Evolutionary conservation across 2,329 filamentous ascomycete species (phyloP), one percentile per base, ranked within the genome.

Genomic region (Aureobasidium sp.): DNA sequence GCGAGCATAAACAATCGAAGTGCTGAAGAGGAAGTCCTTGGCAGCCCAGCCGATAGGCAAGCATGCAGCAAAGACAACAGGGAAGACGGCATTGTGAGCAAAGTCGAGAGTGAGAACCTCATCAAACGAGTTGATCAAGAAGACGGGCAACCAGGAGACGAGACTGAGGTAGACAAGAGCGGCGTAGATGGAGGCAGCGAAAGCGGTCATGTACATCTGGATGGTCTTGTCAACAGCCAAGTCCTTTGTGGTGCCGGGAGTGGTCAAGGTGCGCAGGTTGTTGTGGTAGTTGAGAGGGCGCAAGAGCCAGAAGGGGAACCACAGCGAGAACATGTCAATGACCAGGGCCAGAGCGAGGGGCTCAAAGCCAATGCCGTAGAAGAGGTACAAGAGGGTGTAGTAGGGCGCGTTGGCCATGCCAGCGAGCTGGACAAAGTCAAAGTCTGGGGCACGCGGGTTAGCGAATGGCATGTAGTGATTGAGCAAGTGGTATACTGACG

Each of bases 81-180:
- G 49, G 6, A 75, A 83, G 1, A 82, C 83, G 11, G 87, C 83
- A 27, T 81, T 77, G 71, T 93, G 85, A 3, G 86, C 88, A 13
- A 82, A 79, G 64, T 84, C 81, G 53, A 97, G 78, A 34, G 85
- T 87, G 7, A 83, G 81, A 58, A 97, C 81, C 61, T 80, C 81
- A n/a, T 82, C 76, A 70, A 96, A 96, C 77, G 93, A 83, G 34
- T 85, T 77, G 57, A 91, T 83, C n/a, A 97, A 79, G 69, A 84
- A 84, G 29, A 78, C 74, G 7, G 90, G 90, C 16, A 96, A 81
- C 75, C 86, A 86, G 16, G 86, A 86, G 62, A 81, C 81, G 72
- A 89, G 86, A 59, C 87, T 85, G 57, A 83, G 74, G 69, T 88
- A 89, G 34, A 96, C 76, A 1, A 84, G 79, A n/a, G 91, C 80